phyloP scores from a whole-genome alignment of 805 yeast species.

The Saturnispora zaruensis region DNA sequence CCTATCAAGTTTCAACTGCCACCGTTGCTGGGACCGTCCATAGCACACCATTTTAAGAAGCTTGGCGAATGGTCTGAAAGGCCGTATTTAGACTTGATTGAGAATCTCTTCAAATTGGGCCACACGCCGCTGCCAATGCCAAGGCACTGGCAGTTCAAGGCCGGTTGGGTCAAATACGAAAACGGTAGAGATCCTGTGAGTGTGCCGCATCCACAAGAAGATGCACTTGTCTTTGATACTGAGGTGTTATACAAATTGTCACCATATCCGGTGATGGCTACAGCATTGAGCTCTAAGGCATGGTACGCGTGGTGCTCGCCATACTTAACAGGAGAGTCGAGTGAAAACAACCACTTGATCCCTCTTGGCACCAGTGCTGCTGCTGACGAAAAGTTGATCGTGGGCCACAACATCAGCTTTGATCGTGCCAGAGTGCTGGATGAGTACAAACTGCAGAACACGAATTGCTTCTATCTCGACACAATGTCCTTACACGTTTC shows the following conservation, averaged over 20 bases:
- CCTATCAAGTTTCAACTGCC: constrained; percentile 65
- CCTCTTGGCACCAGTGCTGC: constrained; percentile 50
- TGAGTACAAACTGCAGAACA: constrained; percentile 60
- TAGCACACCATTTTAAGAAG: constrained; percentile 80
- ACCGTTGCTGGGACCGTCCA: constrained; percentile 52
- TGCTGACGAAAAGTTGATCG: constrained; percentile 35
- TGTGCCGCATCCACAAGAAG: constrained; percentile 66
- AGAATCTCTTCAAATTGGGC: constrained; percentile 33
- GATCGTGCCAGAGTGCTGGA: constrained; percentile 83
- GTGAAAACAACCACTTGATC: constrained; percentile 51
- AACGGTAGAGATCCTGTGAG: constrained; percentile 41
- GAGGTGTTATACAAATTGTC: constrained; percentile 76
- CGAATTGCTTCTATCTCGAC: constrained; percentile 77
- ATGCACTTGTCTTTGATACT: constrained; percentile 75
- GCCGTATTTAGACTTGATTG: constrained; percentile 50
- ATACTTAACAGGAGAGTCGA: constrained; percentile 48
- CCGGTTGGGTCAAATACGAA: constrained; percentile 81
- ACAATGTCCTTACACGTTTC: constrained; percentile 93
- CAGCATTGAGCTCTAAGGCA: constrained; percentile 65
- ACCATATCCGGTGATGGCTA: constrained; percentile 69
- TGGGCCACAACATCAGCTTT: constrained; percentile 88
- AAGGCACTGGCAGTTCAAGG: constrained; percentile 41
- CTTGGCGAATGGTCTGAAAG: constrained; percentile 52
- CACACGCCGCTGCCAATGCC: constrained; percentile 34
- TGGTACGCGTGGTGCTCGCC: constrained; percentile 98